phyloP scores from a whole-genome alignment of 2,329 filamentous ascomycete species.

The Sclerotinia borealis region DNA sequence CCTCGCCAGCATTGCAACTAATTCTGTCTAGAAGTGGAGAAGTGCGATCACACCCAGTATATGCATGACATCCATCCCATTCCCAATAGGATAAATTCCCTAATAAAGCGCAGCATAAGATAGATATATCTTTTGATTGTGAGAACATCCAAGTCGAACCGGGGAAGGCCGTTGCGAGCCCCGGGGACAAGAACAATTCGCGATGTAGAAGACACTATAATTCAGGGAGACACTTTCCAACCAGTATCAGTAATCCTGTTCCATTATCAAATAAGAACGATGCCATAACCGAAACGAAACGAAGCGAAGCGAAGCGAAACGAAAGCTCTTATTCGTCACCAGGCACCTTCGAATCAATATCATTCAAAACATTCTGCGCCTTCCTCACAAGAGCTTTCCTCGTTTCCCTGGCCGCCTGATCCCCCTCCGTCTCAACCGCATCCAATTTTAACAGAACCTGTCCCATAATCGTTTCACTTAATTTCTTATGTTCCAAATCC shows the following conservation, averaged over 20 bases:
- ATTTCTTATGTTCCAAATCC: constrained; percentile 66
- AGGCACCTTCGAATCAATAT: constrained; percentile 45
- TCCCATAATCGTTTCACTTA: constrained; percentile 70
- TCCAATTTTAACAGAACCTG: constrained; percentile 74
- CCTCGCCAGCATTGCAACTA: not conserved
- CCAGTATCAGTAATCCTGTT: not conserved
- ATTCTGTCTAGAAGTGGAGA: not conserved
- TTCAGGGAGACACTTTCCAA: not conserved
- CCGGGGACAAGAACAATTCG: not conserved
- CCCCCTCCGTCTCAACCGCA: constrained; percentile 66
- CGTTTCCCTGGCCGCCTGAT: constrained; percentile 55
- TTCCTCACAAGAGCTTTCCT: constrained; percentile 69
- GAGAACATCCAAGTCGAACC: not conserved
- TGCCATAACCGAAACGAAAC: not conserved
- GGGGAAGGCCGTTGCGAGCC: not conserved
- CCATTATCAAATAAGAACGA: not conserved
- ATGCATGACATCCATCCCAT: constrained; percentile 1
- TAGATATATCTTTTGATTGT: not conserved
- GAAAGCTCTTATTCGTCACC: not conserved
- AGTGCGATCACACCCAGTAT: not conserved
- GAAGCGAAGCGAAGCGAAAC: not conserved
- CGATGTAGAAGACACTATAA: not conserved
- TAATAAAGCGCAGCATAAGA: not conserved
- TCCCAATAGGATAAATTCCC: not conserved
- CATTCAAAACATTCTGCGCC: constrained; percentile 60